These are phyloP conservation scores for Arabidopsis hybrid DNA, from an alignment of 441 rosid genomes.

Conservation along the genomic window DNA sequence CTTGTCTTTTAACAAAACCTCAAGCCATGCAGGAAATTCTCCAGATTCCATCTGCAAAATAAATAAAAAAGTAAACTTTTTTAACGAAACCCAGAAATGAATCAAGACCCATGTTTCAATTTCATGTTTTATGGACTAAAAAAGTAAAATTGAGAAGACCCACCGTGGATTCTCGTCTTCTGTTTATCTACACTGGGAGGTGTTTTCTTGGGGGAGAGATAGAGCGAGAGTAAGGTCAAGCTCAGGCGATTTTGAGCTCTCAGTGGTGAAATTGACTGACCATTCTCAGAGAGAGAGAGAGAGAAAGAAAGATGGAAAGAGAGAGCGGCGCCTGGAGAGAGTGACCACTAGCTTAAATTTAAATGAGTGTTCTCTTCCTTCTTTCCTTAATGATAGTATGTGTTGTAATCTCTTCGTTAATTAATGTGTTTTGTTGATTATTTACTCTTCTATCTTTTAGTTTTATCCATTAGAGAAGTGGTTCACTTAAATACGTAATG, in stretches of 20 bases:
- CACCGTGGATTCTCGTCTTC: constrained; percentile 47
- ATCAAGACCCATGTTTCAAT: constrained; percentile 30
- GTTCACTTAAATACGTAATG: constrained; percentile 7
- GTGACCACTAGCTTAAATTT: constrained; percentile 36
- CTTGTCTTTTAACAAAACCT: constrained; percentile 71
- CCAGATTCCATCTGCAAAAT: constrained; percentile 49
- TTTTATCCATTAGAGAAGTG: not conserved
- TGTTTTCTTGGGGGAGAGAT: constrained; percentile 10
- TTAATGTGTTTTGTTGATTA: constrained; percentile 9
- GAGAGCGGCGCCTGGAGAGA: constrained; percentile 52
- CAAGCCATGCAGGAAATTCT: constrained; percentile 74
- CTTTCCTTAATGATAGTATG: not conserved
- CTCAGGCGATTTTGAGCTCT: constrained; percentile 39
- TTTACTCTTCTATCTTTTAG: not conserved
- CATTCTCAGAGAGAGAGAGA: constrained; percentile 43
- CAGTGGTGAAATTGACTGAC: constrained; percentile 42
- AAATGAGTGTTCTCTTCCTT: constrained; percentile 13
- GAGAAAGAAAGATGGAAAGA: constrained; percentile 34
- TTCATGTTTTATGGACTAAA: not conserved
- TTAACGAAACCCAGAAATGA: not conserved
- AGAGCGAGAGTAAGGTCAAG: constrained; percentile 2
- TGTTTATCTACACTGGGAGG: not conserved
- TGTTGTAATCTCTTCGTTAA: constrained; percentile 21
- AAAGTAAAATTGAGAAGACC: constrained; percentile 3
- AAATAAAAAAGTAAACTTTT: not conserved